These are phyloP conservation scores for Fraxinus americana DNA, from an alignment of 257 asterid genomes.

Conservation along the genomic window DNA sequence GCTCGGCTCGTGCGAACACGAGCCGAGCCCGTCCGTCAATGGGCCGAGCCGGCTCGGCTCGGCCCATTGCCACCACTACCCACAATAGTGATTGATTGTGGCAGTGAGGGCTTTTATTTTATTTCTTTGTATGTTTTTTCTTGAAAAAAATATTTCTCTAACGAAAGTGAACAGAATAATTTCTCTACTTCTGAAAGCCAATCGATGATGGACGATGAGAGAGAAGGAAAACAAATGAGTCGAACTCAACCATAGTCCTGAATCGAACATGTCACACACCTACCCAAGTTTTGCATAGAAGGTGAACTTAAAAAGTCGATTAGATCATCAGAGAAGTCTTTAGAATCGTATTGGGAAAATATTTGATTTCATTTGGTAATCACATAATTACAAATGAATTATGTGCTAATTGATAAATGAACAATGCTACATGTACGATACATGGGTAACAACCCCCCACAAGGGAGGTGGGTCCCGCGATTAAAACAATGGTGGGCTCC, in stretches of 20 bases:
- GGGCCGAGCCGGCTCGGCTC: no score
- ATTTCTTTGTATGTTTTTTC: slow-evolving; percentile 9
- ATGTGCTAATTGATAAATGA: not conserved
- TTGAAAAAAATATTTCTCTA: slow-evolving; percentile 21
- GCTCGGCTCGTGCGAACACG: no score
- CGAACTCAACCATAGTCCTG: no score
- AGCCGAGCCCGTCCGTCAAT: no score
- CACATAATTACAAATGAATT: not conserved
- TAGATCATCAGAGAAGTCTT: not conserved
- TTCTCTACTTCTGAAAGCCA: not conserved
- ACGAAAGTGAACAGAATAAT: slow-evolving; percentile 38
- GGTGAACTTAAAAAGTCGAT: no score
- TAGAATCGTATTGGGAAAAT: not conserved
- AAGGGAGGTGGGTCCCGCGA: no score
- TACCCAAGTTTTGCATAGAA: no score
- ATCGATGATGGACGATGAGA: not conserved
- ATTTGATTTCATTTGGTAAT: not conserved
- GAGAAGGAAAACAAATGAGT: not conserved
- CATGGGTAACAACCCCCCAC: no score
- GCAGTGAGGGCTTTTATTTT: slow-evolving; percentile 25
- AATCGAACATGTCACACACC: no score
- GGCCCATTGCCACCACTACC: no score
- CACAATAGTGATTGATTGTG: slow-evolving; percentile 44
- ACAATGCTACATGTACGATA: no score
- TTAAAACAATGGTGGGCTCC: no score